Evolutionary conservation across 805 yeast species (phyloP).

Genomic region (Candida takata): DNA sequence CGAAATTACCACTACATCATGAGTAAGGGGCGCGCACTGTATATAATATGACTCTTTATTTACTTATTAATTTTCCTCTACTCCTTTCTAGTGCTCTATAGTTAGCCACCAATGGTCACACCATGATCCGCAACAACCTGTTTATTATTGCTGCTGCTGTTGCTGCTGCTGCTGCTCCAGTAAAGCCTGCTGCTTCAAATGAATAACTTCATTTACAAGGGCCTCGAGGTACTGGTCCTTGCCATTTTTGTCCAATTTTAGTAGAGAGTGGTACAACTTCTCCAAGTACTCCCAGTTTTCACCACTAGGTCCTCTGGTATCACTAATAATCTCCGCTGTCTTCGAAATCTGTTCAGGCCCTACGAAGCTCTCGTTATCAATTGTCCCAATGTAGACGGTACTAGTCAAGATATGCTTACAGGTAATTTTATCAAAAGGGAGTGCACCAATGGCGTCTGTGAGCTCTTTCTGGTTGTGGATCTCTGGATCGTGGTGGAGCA

Average conservation of each 20-base stretch:
- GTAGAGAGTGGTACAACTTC: constrained; percentile 44
- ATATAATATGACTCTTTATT: too few species aligned
- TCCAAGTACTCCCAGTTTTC: constrained; percentile 64
- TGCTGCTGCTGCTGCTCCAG: too few species aligned
- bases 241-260: constrained; percentile 21
- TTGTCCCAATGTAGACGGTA: constrained; percentile 75
- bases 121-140: too few species aligned
- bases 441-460: constrained; percentile 6
- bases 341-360: constrained; percentile 64
- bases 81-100: too few species aligned
- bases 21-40: too few species aligned
- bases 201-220: constrained; percentile 11
- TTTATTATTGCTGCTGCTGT: too few species aligned
- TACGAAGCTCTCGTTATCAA: constrained; percentile 71
- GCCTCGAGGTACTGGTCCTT: constrained; percentile 17
- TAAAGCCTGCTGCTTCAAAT: not conserved
- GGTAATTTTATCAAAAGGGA: constrained; percentile 25
- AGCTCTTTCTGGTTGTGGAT: constrained; percentile 4
- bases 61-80: too few species aligned
- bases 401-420: constrained; percentile 45
- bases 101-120: too few species aligned
- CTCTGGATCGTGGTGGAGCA: constrained; percentile 30
- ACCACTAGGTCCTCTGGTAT: constrained; percentile 74
- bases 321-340: constrained; percentile 56
- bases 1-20: too few species aligned